Evolutionary conservation across 2,329 filamentous ascomycete species (phyloP), one percentile per base, ranked within the genome.

Genomic region (Verticillium albo-atrum): DNA sequence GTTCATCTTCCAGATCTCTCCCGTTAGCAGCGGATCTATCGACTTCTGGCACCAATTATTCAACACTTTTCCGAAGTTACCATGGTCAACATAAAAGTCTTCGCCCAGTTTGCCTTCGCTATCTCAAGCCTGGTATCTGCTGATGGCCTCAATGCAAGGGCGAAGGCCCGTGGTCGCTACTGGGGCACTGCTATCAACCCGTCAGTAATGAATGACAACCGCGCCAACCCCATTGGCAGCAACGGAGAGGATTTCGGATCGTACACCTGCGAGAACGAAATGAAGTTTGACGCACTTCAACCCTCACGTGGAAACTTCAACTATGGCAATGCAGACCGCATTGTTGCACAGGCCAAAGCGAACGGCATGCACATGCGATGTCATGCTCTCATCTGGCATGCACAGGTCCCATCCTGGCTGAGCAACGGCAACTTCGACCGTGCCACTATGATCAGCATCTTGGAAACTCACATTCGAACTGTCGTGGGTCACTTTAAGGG

Each of bases 331-430:
- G 79, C 83, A 14, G 87, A 89, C 70, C 78, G 79, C 68, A 77
- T 88, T 9, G 83, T 88, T 61, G 72, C 84, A 70, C 89, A 78
- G 71, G 86, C 85, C 9, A 68, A 68, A 1, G 64, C 70, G 55
- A 86, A 89, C 71, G 77, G 78, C 69, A 82, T 86, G 74, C 71
- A 81, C 4, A 75, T 88, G 64, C 84, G 88, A 62, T 87, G 87
- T 6, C 87, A 90, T 72, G 89, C 85, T 1, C 81, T 88, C 6
- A 76, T 87, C 57, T 90, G 86, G 87, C 81, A 89, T 75, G 80
- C 77, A 37, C 82, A 85, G 71, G 75, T 85, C 17, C 79, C 82
- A 2, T 69, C 72, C 47, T 89, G 84, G 85, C 88, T 91, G 56
- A 78, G 72, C 58, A 73, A 76, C 32, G 82, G 87, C 68, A 76